Base-by-base conservation (phyloP, 192 early-diverging fungal genomes). In the Umbelopsis vinacea region DNA sequence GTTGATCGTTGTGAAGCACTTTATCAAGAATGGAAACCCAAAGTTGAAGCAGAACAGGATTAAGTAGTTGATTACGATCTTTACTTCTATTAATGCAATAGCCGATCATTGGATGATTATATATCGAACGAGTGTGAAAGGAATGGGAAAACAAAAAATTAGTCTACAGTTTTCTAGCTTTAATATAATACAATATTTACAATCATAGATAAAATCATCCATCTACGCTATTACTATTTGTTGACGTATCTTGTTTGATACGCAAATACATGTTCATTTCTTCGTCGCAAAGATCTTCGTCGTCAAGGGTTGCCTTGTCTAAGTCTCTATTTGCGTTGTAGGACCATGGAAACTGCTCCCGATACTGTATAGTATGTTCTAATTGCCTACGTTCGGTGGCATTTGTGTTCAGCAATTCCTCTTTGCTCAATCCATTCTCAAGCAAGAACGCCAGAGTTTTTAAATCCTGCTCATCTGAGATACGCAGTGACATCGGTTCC, bases 11-110 rank as follows among this genome's bases (percentile, higher is more conserved):
- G 76, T 52, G 70, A 77, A 38, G n/a, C 43, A 8, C 9, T 45
- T 6, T 77, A 77, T 66, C 35, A 66, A 29, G 71, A 67, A 24
- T 68, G 46, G 33, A 76, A 76, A 67, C 37, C 23, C 10, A 71
- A 66, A 29, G 10, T 17, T 35, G 26, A 35, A 6, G 8, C 12
- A 19, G 9, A 48, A 40, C 33, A 37, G 35, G 24, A n/a, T 37
- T 45, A 2, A n/a, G n/a, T 50, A 50, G 15, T 19, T 50, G 17
- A 50, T 17, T 21, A n/a, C 14, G n/a, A 17, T 50, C n/a, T 17
- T 15, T 0, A 21, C 4, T n/a, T 50, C 5, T 15, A 17, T 10
- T n/a, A 6, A 1, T 43, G 40, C 40, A 11, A 43, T 12, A 43
- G 40, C 40, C 6, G 29, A 29, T 29, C 29, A 43, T 43, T 43